These are phyloP conservation scores for Geotrichum candidum DNA, from an alignment of 1,139 yeast genomes.

Conservation along the genomic window DNA sequence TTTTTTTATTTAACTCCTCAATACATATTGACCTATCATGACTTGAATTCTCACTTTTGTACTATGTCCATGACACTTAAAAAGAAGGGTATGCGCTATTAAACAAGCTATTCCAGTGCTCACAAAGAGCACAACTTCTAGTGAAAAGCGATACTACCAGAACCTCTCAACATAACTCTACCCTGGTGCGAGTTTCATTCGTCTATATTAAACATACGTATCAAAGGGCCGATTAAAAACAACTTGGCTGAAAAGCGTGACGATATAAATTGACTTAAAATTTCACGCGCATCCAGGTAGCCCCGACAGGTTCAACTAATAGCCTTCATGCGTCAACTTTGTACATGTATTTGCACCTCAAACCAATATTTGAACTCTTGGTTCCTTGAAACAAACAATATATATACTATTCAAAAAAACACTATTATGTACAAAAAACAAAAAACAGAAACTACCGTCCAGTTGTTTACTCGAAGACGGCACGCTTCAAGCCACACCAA, in stretches of 20 bases:
- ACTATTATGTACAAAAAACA: background rate
- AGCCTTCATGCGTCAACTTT: background rate
- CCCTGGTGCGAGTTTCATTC: background rate
- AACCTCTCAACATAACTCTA: background rate
- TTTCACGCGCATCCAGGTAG: too few species aligned
- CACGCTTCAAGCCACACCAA: constrained; percentile 81
- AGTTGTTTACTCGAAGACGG: constrained; percentile 23
- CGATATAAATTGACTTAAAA: too few species aligned
- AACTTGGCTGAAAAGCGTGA: too few species aligned
- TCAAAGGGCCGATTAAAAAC: background rate
- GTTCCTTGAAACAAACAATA: background rate
- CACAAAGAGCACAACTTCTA: background rate
- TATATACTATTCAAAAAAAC: background rate
- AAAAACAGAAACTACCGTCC: background rate
- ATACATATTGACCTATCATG: background rate
- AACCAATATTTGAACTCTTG: background rate
- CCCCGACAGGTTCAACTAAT: too few species aligned
- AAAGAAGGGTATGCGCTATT: background rate
- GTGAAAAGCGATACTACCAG: background rate
- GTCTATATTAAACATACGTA: background rate
- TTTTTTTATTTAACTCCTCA: background rate
- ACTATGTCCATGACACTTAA: background rate
- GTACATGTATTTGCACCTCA: background rate
- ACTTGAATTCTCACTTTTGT: background rate
- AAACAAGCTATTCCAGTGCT: background rate